Evolutionary conservation across 176 grass and related monocot species (phyloP).

Genomic region (Thinopyrum elongatum): DNA sequence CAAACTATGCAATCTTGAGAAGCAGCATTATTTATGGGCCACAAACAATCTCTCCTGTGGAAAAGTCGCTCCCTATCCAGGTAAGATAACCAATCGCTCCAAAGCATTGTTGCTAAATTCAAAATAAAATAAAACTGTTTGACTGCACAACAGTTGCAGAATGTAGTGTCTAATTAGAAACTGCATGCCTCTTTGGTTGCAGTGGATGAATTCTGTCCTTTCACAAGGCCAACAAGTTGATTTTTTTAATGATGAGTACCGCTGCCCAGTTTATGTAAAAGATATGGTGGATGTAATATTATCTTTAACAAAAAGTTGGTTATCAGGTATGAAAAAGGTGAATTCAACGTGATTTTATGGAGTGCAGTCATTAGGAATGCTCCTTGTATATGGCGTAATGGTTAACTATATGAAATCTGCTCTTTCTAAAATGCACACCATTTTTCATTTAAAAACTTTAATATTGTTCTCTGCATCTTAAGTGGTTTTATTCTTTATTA

Average conservation of each 20-base stretch:
- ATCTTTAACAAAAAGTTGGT: constrained; percentile 57
- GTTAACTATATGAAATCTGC: not conserved
- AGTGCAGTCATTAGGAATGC: not conserved
- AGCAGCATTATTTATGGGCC: constrained; percentile 97
- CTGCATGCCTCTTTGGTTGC: constrained; percentile 36
- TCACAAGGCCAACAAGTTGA: constrained; percentile 74
- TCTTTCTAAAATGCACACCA: not conserved
- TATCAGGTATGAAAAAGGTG: constrained; percentile 53
- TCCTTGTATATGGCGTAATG: not conserved
- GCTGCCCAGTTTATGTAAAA: constrained; percentile 88
- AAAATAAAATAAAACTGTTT: not conserved
- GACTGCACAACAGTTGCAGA: not conserved
- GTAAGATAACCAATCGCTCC: constrained; percentile 7
- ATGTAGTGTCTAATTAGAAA: not conserved
- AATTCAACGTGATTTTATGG: constrained; percentile 1
- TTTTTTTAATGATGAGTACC: constrained; percentile 81
- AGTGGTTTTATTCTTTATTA: not conserved
- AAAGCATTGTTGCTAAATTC: not conserved
- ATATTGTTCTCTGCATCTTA: not conserved
- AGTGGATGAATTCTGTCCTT: constrained; percentile 94
- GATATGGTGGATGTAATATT: constrained; percentile 77
- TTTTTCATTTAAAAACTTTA: not conserved
- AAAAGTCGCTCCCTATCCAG: constrained; percentile 89
- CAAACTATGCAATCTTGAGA: constrained; percentile 81
- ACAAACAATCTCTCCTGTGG: constrained; percentile 83